A percentile compares a stretch with the other conserved stretches of the same genome.
phyloP scores from a whole-genome alignment of 2,329 filamentous ascomycete species.

The Cryphonectria radicalis region DNA sequence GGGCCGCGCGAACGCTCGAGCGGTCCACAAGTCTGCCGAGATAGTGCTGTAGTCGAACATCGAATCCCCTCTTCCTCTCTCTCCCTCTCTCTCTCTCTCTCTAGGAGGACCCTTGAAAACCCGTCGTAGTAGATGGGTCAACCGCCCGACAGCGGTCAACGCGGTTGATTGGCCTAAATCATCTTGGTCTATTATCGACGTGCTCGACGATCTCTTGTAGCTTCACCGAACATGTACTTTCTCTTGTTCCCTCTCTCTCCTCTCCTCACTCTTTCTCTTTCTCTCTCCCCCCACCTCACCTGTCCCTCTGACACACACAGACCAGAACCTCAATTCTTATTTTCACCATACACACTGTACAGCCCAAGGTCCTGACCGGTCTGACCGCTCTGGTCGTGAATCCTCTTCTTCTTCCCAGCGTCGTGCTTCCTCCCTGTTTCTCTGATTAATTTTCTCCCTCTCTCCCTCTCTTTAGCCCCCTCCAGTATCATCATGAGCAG shows the following conservation, averaged over 20 bases:
- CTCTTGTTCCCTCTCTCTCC: not conserved
- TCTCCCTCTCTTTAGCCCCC: too few species aligned
- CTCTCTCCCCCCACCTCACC: not conserved
- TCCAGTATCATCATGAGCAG: not conserved
- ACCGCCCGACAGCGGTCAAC: constrained; percentile 4
- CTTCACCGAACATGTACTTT: too few species aligned
- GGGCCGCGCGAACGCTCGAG: not conserved
- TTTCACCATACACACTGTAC: not conserved
- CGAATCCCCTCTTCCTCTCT: not conserved
- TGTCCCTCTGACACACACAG: not conserved
- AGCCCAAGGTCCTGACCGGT: not conserved
- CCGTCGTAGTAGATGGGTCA: not conserved
- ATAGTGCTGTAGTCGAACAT: not conserved
- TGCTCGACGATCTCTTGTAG: constrained; percentile 1
- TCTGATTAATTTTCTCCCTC: too few species aligned
- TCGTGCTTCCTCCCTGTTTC: not conserved
- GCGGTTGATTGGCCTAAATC: constrained; percentile 13
- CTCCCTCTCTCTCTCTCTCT: not conserved
- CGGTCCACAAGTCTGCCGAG: not conserved
- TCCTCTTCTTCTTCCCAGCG: not conserved
- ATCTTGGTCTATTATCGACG: constrained; percentile 1
- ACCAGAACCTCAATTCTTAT: not conserved
- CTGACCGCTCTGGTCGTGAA: not conserved
- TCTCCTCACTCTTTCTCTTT: not conserved
- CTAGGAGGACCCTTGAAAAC: not conserved